Base-by-base conservation (phyloP, 2,329 filamentous ascomycete genomes). In the Cladosporium phlei region DNA sequence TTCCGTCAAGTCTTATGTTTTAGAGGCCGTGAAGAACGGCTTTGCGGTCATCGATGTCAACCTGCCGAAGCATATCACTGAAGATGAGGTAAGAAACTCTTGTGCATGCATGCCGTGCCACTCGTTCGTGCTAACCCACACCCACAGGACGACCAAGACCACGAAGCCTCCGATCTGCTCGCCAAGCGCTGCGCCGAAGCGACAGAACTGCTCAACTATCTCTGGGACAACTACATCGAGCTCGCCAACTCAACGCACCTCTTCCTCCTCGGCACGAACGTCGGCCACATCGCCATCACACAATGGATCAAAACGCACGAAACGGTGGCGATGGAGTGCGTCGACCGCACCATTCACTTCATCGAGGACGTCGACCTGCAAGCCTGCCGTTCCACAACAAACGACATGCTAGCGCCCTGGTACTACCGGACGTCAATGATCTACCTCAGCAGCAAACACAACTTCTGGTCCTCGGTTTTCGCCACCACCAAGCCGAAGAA, bases 151-250 rank as follows among this genome's bases (percentile, higher is more conserved):
- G 50, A 60, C 16, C 59, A 62, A 12, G 59, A 59, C 12, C 66
- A 68, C 46, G 49, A 68, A 54, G 55, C 68, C 62, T 46, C 78
- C 79, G 64, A 82, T 79, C 16, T 49, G 6, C 16, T 60, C 11
- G 63, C 65, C 21, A 51, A 55, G 42, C 64, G 70, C 25, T 62
- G 60, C 7, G 64, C 64, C 19, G 73, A 74, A 45, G 77, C 75
- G 0, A 81, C 85, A 52, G 83, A 91, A 51, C 71, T 96, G 9
- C 80, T 91, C 4, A 82, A 78, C 50, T 97, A 95, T 60, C 72
- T 98, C 11, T 98, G 93, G 93, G 90, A 96, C 58, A 98, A 98
- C 62, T 96, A 96, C 61, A 81, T 98, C 16, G 87, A 95, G 72
- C 82, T 83, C 40, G 77, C 72, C 46, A 73, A 84, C 2, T 74